These are phyloP conservation scores for Dioszegia crocea DNA, from an alignment of 768 basidiomycete genomes.

Conservation along the genomic window DNA sequence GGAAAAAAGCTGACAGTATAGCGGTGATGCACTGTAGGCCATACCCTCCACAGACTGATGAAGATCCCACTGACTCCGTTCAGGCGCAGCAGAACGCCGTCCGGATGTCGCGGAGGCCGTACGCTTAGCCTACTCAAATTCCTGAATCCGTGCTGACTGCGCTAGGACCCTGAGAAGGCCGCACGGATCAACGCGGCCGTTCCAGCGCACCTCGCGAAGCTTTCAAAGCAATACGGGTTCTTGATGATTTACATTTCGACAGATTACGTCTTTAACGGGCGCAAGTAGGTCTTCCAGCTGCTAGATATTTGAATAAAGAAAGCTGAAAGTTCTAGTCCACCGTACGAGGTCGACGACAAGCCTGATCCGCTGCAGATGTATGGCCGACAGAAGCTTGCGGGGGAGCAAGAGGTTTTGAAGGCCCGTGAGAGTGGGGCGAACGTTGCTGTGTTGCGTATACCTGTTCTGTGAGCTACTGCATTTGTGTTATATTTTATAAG, in stretches of 20 bases:
- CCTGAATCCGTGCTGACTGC: not conserved
- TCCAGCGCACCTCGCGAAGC: conserved; percentile 64
- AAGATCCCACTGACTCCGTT: conserved; percentile 13
- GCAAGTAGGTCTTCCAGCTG: conserved; percentile 49
- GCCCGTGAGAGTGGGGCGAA: conserved; percentile 53
- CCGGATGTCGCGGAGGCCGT: conserved; percentile 92
- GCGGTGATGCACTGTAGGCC: conserved; percentile 75
- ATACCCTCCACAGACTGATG: no score
- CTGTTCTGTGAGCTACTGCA: conserved; percentile 63
- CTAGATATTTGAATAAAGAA: not conserved
- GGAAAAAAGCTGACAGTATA: conserved; percentile 2
- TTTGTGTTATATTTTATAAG: no score
- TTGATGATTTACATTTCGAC: conserved; percentile 89
- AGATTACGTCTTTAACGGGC: conserved; percentile 97
- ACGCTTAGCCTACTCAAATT: not conserved
- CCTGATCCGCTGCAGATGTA: conserved; percentile 87
- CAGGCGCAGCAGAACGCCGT: conserved; percentile 74
- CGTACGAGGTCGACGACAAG: conserved; percentile 68
- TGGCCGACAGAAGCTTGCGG: conserved; percentile 78
- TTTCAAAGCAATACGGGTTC: conserved; percentile 62
- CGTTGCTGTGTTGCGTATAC: conserved; percentile 74
- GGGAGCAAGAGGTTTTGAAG: conserved; percentile 71
- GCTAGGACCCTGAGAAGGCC: conserved; percentile 66
- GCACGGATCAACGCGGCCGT: conserved; percentile 76
- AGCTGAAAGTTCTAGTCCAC: conserved; percentile 56